Base-by-base conservation (phyloP, 345 rosid species). In the Citrus sp. region DNA sequence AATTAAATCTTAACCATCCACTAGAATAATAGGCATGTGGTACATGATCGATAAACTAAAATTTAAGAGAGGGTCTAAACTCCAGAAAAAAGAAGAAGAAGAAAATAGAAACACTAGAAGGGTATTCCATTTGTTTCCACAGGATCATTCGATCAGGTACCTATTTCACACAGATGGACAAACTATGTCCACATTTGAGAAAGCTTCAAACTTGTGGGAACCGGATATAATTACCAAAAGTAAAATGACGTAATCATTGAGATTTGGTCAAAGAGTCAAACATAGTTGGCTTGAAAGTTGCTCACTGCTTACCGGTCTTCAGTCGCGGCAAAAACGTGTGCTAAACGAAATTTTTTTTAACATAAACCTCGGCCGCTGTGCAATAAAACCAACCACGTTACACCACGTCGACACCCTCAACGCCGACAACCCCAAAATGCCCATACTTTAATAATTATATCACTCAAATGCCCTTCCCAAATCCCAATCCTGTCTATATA, bases 401-500 rank as follows among this genome's bases (percentile, higher is more conserved):
- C 16, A 13, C 67, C 58, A 74, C 77, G 67, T 74, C 38, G 61
- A 18, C 27, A 6, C 7, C 6, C 7, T 5, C 22, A 18, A 54
- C 1, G 7, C 19, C 2, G 0, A 54, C n/a, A 63, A 28, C 38
- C 30, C 67, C 37, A 63, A 13, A 63, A 28, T 13, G 18, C 35
- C 66, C 66, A 12, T 14, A 0, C 2, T 0, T 12, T 14, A 27
- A 5, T 7, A 27, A 5, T 3, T 27, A 9, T 59, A 60, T 70
- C 14, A 64, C 60, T 9, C n/a, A 40, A 42, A 0, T 61, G 12
- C 61, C 38, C 70, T 1, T 65, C 25, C 24, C 35, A 63, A 5
- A 21, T 65, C 49, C 35, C 7, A 2, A 3, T 0, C 64, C 21
- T 6, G 56, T 65, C 84, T 82, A 84, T 86, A 86, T 78, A 86